These are phyloP conservation scores for Coemansia sp. DNA, from an alignment of 192 early-diverging fungal genomes.

Conservation along the genomic window DNA sequence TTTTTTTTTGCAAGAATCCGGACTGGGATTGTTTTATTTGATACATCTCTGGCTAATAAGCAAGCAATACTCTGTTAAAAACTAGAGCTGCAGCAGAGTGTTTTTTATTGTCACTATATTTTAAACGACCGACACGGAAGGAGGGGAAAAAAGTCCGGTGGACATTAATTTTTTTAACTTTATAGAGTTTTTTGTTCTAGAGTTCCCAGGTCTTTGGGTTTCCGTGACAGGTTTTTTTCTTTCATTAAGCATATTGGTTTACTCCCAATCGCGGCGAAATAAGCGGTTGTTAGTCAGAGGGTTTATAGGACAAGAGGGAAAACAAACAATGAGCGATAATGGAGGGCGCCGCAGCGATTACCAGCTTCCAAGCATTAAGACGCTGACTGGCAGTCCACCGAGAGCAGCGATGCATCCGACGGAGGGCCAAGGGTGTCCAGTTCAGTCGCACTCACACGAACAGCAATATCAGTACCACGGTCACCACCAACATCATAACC, in stretches of 20 bases:
- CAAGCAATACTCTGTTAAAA: neutral
- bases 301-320: neutral
- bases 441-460: neutral
- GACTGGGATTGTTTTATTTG: too few species aligned
- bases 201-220: neutral
- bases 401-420: constrained; percentile 3
- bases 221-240: neutral
- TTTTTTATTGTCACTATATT: neutral
- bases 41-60: neutral
- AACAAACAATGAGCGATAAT: constrained; percentile 27
- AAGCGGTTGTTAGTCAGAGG: too few species aligned
- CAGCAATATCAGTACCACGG: constrained; percentile 7
- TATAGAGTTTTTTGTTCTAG: neutral
- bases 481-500: constrained; percentile 3
- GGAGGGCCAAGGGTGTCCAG: neutral
- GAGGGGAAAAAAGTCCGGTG: neutral
- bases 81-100: neutral
- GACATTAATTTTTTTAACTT: neutral
- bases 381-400: constrained; percentile 24
- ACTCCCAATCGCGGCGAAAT: too few species aligned
- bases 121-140: constrained; percentile 4
- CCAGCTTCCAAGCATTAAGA: constrained; percentile 39
- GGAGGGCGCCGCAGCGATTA: constrained; percentile 19
- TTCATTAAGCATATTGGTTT: neutral
- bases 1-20: neutral